A percentile compares a stretch with the other conserved stretches of the same genome.
These are phyloP conservation scores for Aspergillus biplanus DNA, from an alignment of 495 filamentous ascomycete genomes.

Conservation along the genomic window DNA sequence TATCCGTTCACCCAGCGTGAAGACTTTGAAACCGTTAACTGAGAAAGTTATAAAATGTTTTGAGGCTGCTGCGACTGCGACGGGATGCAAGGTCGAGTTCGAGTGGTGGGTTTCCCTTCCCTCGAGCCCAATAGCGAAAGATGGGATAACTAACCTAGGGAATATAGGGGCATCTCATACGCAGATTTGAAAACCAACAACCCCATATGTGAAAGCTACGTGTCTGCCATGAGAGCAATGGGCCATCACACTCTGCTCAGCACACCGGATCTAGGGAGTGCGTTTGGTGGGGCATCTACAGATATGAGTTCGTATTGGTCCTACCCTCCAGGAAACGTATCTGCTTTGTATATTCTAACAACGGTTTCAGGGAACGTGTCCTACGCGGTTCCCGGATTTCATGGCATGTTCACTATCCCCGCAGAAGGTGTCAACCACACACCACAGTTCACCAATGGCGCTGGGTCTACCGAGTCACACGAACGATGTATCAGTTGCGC, in stretches of 20 bases:
- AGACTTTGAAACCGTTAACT: constrained; percentile 49
- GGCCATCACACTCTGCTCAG: constrained; percentile 46
- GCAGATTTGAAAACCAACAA: constrained; percentile 55
- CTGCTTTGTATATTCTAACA: constrained; percentile 1
- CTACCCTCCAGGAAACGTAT: neutral
- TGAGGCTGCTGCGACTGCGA: constrained; percentile 58
- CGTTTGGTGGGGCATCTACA: constrained; percentile 35
- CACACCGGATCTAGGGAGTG: constrained; percentile 37
- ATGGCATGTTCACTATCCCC: constrained; percentile 57
- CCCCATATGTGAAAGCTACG: constrained; percentile 53
- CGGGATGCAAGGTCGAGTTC: constrained; percentile 54
- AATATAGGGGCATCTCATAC: constrained; percentile 48
- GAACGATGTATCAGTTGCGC: constrained; percentile 51
- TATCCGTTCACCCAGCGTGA: constrained; percentile 44
- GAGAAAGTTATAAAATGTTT: constrained; percentile 56
- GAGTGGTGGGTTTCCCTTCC: constrained; percentile 34
- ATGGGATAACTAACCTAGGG: neutral
- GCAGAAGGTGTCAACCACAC: constrained; percentile 57
- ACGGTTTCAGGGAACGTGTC: constrained; percentile 56
- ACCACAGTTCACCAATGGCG: constrained; percentile 55
- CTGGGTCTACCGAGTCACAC: constrained; percentile 53
- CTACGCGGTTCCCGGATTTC: constrained; percentile 60
- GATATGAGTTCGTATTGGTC: constrained; percentile 42
- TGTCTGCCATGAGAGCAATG: constrained; percentile 52
- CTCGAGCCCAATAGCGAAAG: neutral